phyloP scores from a whole-genome alignment of 495 filamentous ascomycete genomes.

The Podospora didyma region DNA sequence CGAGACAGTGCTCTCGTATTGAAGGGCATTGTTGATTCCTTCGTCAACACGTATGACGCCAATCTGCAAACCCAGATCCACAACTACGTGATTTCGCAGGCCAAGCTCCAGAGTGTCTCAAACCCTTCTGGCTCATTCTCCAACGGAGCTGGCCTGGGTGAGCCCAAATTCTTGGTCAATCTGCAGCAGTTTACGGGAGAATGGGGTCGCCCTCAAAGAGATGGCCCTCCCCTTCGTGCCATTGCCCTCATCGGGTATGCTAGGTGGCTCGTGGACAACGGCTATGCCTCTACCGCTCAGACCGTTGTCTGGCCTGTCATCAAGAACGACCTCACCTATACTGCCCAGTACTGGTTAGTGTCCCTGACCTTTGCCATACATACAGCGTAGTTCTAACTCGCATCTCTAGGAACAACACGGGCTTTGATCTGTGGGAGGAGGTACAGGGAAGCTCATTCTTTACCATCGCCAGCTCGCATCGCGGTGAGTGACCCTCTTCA shows the following conservation, averaged over 20 bases:
- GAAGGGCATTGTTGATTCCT: constrained; percentile 56
- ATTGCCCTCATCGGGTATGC: constrained; percentile 51
- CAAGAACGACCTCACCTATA: constrained; percentile 65
- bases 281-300: constrained; percentile 37
- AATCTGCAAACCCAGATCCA: constrained; percentile 51
- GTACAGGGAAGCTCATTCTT: constrained; percentile 60
- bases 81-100: constrained; percentile 54
- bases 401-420: constrained; percentile 45
- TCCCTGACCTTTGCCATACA: background rate
- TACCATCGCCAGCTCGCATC: constrained; percentile 37
- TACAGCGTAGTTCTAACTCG: background rate
- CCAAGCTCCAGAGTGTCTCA: constrained; percentile 56
- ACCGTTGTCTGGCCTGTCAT: constrained; percentile 58
- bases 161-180: constrained; percentile 60
- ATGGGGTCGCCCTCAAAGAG: constrained; percentile 71
- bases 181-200: constrained; percentile 55
- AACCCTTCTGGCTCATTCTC: constrained; percentile 56
- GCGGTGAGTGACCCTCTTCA: constrained; percentile 18
- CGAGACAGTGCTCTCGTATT: constrained; percentile 63
- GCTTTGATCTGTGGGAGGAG: constrained; percentile 74
- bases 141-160: constrained; percentile 51
- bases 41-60: constrained; percentile 50
- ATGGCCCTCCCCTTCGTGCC: constrained; percentile 67
- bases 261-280: constrained; percentile 45
- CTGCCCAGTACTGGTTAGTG: constrained; percentile 61